Evolutionary conservation across 2,329 filamentous ascomycete genomes (phyloP).

Genomic region (Bimuria novae-zelandiae): DNA sequence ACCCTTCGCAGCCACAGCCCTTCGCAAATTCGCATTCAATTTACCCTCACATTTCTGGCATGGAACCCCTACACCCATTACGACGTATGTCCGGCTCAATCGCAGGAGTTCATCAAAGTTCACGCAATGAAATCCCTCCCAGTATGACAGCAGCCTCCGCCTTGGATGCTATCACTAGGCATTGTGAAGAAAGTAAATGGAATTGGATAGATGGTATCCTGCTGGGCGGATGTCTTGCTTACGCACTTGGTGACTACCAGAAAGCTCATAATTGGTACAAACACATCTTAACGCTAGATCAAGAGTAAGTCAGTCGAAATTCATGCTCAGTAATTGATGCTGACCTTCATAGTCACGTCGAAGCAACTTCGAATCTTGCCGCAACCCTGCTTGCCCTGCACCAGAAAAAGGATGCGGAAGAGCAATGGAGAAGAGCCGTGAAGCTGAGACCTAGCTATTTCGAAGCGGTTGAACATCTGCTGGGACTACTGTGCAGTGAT

Average conservation of each 20-base stretch:
- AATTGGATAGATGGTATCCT: constrained; percentile 90
- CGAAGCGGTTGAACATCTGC: constrained; percentile 92
- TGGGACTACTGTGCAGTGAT: constrained; percentile 81
- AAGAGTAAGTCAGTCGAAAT: constrained; percentile 49
- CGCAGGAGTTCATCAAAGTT: constrained; percentile 29
- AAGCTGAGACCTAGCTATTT: constrained; percentile 84
- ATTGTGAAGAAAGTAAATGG: constrained; percentile 48
- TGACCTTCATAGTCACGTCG: constrained; percentile 69
- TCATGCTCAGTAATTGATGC: constrained; percentile 13
- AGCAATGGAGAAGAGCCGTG: constrained; percentile 84
- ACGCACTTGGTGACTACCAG: constrained; percentile 83
- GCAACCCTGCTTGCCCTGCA: constrained; percentile 85
- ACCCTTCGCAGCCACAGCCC: constrained; percentile 25
- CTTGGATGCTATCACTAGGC: constrained; percentile 42
- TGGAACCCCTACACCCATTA: constrained; percentile 36
- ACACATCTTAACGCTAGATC: constrained; percentile 65
- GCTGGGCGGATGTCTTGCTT: constrained; percentile 87
- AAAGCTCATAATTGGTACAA: constrained; percentile 77
- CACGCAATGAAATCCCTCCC: constrained; percentile 36
- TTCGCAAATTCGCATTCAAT: constrained; percentile 22
- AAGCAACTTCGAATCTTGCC: constrained; percentile 91
- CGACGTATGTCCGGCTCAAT: constrained; percentile 43
- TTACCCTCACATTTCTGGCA: constrained; percentile 24
- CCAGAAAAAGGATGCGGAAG: constrained; percentile 80
- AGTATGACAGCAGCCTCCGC: constrained; percentile 45